Percentiles rank a stretch among this genome's conserved stretches.
These are phyloP conservation scores for Rhodotorula sp. DNA, from an alignment of 1,284 basidiomycete species.

Conservation along the genomic window DNA sequence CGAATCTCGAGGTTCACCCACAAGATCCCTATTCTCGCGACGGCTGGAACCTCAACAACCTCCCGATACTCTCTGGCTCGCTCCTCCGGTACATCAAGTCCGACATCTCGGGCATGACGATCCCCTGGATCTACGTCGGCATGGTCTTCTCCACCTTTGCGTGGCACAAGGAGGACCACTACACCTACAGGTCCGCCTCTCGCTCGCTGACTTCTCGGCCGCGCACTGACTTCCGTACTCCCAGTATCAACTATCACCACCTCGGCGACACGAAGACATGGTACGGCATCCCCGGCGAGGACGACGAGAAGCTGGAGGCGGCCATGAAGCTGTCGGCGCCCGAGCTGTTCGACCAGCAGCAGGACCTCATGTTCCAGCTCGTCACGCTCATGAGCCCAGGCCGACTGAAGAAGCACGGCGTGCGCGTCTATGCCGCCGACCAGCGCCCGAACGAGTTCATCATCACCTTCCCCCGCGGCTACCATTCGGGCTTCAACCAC, in stretches of 20 bases:
- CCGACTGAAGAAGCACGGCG: conserved; percentile 79
- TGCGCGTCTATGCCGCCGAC: conserved; percentile 91
- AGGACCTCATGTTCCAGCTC: conserved; percentile 93
- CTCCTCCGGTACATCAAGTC: conserved; percentile 82
- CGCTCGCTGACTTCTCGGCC: no score
- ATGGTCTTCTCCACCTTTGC: conserved; percentile 99
- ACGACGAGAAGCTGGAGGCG: conserved; percentile 93
- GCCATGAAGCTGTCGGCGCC: conserved; percentile 94
- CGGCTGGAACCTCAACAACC: conserved; percentile 98
- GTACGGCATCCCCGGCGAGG: conserved; percentile 94
- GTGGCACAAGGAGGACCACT: conserved; percentile 98
- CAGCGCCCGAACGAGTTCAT: conserved; percentile 98
- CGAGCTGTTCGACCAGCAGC: conserved; percentile 97
- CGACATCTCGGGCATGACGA: conserved; percentile 99
- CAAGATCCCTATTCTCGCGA: conserved; percentile 82
- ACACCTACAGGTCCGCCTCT: conserved; percentile 69
- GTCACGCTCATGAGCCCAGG: conserved; percentile 98
- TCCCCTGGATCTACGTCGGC: conserved; percentile 99
- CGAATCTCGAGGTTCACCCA: conserved; percentile 89
- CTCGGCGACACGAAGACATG: conserved; percentile 99
- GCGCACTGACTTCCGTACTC: no score
- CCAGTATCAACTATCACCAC: conserved; percentile 58
- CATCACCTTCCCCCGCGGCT: conserved; percentile 95
- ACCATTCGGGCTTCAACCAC: conserved; percentile 79
- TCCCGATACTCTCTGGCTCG: conserved; percentile 53